Evolutionary conservation across 2,329 filamentous ascomycete genomes (phyloP).

Genomic region (Stagonosporopsis tanaceti): DNA sequence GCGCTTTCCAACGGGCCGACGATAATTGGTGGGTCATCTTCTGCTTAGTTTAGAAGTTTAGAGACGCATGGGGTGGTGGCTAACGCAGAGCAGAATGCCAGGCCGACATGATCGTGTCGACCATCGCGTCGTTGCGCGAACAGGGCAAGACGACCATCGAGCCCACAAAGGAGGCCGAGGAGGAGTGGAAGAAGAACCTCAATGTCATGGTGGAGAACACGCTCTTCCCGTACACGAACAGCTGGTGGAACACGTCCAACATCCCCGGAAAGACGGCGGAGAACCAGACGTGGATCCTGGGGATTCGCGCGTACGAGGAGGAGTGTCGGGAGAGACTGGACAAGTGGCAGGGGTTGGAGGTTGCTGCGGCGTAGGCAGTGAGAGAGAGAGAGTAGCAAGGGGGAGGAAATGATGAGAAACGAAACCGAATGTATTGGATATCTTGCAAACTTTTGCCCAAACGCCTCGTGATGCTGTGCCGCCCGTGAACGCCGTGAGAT

Average conservation of each 20-base stretch:
- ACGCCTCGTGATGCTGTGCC: conserved; percentile 30
- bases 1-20: conserved; percentile 55
- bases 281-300: conserved; percentile 51
- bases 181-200: conserved; percentile 49
- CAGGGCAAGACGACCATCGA: conserved; percentile 46
- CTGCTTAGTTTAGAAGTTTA: background rate
- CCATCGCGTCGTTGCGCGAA: conserved; percentile 42
- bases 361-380: conserved; percentile 13
- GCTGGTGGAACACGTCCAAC: conserved; percentile 54
- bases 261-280: conserved; percentile 53
- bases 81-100: conserved; percentile 42
- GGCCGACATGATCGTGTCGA: conserved; percentile 50
- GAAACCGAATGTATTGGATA: conserved; percentile 18
- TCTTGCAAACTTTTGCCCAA: conserved; percentile 19
- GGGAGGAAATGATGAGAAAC: background rate
- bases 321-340: conserved; percentile 27
- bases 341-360: conserved; percentile 37
- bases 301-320: conserved; percentile 36
- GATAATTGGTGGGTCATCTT: conserved; percentile 38
- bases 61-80: background rate
- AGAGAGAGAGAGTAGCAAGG: background rate
- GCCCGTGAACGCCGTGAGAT: conserved; percentile 32
- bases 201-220: conserved; percentile 44
- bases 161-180: conserved; percentile 48
- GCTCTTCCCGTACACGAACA: conserved; percentile 48